Base-by-base conservation (phyloP, 2,329 filamentous ascomycete genomes). In the Colletotrichum endophyticum region DNA sequence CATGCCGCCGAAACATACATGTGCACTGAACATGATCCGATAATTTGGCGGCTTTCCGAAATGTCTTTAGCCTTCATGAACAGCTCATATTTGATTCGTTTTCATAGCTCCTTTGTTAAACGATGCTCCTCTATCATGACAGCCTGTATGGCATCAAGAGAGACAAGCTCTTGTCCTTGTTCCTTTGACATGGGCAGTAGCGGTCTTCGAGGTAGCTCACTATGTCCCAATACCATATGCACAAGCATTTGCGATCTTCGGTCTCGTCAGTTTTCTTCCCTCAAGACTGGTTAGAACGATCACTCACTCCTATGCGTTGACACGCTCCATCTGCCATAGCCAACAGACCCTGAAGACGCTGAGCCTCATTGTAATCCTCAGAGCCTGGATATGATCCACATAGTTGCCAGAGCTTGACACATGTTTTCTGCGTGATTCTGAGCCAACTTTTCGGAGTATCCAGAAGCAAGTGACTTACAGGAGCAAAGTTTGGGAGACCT, bases 241-340 rank as follows among this genome's bases (percentile, higher is more conserved):
- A 53, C n/a, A 53, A 53, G 44, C 44, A 53, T 53, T 53, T 53
- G 44, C 11, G n/a, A 53, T 53, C 44, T 53, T 13, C 44, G 6
- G 6, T 5, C 44, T 53, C 22, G n/a, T 53, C n/a, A 53, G 44
- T 22, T 0, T 25, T 53, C n/a, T 22, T 53, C n/a, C 0, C 16
- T 53, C 44, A 8, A 22, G n/a, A 53, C 44, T 53, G 11, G 0
- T 7, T 0, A 53, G n/a, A 0, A 8, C 0, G n/a, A 25, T 13
- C 6, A 22, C 44, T 53, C n/a, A 53, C 44, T 2, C 44, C 44
- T 22, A 53, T 53, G 16, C 44, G n/a, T 25, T 53, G 44, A 22
- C 44, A 53, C 11, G n/a, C 44, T 53, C 44, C 44, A 53, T 53
- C 44, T 0, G 44, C 44, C 44, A 53, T 22, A 22, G 44, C 44